These are phyloP conservation scores for Raphanus hybrid DNA, from an alignment of 441 rosid species.

Conservation along the genomic window DNA sequence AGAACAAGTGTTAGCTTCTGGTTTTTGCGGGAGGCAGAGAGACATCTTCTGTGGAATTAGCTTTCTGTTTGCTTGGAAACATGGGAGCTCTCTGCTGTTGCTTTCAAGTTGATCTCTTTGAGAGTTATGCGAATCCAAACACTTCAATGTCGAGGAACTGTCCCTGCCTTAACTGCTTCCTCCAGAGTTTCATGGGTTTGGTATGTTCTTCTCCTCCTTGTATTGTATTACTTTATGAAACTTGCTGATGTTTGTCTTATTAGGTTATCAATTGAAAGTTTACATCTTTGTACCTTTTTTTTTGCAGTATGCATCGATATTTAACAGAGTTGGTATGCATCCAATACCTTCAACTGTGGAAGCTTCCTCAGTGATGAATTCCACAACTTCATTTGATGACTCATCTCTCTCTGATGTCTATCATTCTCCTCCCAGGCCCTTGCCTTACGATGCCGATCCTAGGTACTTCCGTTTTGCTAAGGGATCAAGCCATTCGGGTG, in stretches of 20 bases:
- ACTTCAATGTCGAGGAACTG: constrained; percentile 75
- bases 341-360: constrained; percentile 71
- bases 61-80: constrained; percentile 49
- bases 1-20: constrained; percentile 38
- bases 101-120: constrained; percentile 65
- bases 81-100: constrained; percentile 98
- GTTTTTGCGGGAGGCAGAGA: constrained; percentile 50
- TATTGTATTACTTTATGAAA: neutral
- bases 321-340: constrained; percentile 68
- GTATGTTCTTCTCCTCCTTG: constrained; percentile 45
- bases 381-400: constrained; percentile 70
- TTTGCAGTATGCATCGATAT: constrained; percentile 35
- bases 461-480: constrained; percentile 62
- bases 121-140: constrained; percentile 75
- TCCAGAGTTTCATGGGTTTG: constrained; percentile 68
- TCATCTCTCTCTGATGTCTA: constrained; percentile 73
- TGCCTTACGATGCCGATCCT: constrained; percentile 90
- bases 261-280: neutral
- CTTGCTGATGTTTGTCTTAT: neutral
- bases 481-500: constrained; percentile 58
- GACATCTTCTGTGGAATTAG: constrained; percentile 67
- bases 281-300: neutral
- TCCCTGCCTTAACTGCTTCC: constrained; percentile 72
- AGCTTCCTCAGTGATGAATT: constrained; percentile 35
- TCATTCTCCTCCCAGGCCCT: constrained; percentile 90